phyloP scores from a whole-genome alignment of 257 asterid species.

The Handroanthus guayacan region DNA sequence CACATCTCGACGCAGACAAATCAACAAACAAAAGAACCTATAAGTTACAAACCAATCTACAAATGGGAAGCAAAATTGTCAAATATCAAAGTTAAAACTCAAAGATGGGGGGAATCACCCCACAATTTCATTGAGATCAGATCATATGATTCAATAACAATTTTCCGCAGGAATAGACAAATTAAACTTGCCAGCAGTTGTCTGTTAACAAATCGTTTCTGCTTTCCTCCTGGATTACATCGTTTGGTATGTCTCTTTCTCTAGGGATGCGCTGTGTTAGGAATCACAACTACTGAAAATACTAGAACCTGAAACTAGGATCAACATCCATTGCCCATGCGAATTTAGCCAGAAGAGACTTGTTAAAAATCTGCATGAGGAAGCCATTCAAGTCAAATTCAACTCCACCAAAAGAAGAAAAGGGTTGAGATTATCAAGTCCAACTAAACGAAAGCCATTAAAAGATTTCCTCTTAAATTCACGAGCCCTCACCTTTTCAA shows the following conservation, averaged over 20 bases:
- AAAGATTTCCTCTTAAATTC: background rate
- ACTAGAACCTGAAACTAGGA: constrained; percentile 84
- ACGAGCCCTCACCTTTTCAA: constrained; percentile 76
- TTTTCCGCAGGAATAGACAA: constrained; percentile 38
- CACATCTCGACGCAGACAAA: too few species aligned
- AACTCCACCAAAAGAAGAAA: background rate
- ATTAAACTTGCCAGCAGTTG: constrained; percentile 40
- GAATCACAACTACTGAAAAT: constrained; percentile 24
- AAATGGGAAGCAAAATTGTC: constrained; percentile 11
- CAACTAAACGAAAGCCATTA: background rate
- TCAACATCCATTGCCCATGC: constrained; percentile 99
- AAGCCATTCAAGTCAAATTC: background rate
- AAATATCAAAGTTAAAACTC: constrained; percentile 25
- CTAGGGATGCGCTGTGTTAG: constrained; percentile 22
- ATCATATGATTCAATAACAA: constrained; percentile 41
- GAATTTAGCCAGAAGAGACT: constrained; percentile 90
- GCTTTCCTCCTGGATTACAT: constrained; percentile 20
- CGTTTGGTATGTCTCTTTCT: constrained; percentile 23
- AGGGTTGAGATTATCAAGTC: background rate
- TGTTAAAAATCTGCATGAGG: constrained; percentile 81
- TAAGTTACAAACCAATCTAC: background rate
- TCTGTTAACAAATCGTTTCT: constrained; percentile 29
- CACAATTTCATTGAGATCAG: constrained; percentile 47
- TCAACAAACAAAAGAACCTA: too few species aligned
- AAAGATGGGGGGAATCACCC: constrained; percentile 39